These are phyloP conservation scores for Backusella psychrophila DNA, from an alignment of 192 early-diverging fungal species.

Conservation along the genomic window DNA sequence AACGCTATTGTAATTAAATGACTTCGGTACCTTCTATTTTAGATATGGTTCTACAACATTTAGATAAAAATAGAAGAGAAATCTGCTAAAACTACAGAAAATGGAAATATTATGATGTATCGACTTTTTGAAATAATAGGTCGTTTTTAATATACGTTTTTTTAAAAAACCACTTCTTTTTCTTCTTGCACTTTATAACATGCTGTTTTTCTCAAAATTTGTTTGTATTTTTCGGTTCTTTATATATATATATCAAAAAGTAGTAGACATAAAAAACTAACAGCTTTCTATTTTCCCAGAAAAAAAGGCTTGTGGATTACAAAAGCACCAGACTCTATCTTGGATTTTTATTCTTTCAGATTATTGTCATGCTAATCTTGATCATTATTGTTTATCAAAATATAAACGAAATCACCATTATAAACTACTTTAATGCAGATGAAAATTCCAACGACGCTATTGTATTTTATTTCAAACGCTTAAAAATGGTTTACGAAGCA, in stretches of 20 bases:
- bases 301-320: background rate
- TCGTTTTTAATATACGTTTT: no score
- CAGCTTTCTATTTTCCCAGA: background rate
- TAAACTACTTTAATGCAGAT: background rate
- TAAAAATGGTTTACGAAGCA: background rate
- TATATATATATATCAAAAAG: no score
- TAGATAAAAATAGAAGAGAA: no score
- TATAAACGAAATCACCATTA: background rate
- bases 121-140: background rate
- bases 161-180: background rate
- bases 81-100: no score
- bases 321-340: background rate
- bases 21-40: no score
- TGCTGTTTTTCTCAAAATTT: background rate
- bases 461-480: background rate
- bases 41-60: no score
- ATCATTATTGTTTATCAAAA: background rate
- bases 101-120: background rate
- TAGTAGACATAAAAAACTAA: background rate
- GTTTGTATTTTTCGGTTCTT: background rate
- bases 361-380: background rate
- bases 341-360: background rate
- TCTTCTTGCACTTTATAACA: background rate
- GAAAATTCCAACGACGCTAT: background rate
- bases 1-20: no score